Percentiles rank a stretch among this genome's conserved stretches.
Evolutionary conservation across 1,139 yeast genomes (phyloP).

Genomic region (Kodamaea arcana): DNA sequence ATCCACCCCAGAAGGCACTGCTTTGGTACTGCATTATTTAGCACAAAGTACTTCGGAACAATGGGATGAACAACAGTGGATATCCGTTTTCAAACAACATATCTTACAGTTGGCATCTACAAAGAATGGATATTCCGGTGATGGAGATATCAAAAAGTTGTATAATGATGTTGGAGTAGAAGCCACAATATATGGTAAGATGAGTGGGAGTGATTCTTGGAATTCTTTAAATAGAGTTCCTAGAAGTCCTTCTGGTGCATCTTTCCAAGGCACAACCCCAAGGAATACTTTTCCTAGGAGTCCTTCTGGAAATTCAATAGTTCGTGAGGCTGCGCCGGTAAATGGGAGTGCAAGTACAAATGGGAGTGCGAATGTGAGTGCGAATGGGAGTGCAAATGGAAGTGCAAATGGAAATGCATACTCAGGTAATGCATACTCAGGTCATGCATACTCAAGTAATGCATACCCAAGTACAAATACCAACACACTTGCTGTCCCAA

Average conservation of each 20-base stretch:
- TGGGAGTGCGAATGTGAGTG: too few species aligned
- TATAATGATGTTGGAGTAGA: conserved; percentile 25
- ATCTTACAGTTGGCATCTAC: conserved; percentile 3
- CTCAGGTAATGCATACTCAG: too few species aligned
- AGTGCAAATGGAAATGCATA: too few species aligned
- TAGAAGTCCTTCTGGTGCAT: neutral
- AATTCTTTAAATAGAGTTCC: neutral
- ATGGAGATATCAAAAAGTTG: conserved; percentile 30
- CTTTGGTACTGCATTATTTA: conserved; percentile 29
- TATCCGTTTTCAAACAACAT: conserved; percentile 29
- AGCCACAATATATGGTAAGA: conserved; percentile 8
- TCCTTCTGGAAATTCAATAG: neutral
- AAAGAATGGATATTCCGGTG: conserved; percentile 22
- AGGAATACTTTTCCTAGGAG: neutral
- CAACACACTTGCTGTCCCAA: too few species aligned
- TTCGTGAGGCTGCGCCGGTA: neutral
- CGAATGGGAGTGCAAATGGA: too few species aligned
- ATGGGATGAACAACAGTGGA: conserved; percentile 43
- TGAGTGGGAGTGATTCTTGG: neutral
- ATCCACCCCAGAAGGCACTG: conserved; percentile 35
- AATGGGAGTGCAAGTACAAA: too few species aligned
- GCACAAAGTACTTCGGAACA: conserved; percentile 24
- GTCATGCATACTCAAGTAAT: neutral
- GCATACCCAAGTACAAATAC: too few species aligned
- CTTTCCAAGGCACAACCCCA: too few species aligned